Percentiles rank a stretch among this genome's conserved stretches.
These are phyloP conservation scores for Blastobotrys muscicola DNA, from an alignment of 805 yeast species.

Conservation along the genomic window DNA sequence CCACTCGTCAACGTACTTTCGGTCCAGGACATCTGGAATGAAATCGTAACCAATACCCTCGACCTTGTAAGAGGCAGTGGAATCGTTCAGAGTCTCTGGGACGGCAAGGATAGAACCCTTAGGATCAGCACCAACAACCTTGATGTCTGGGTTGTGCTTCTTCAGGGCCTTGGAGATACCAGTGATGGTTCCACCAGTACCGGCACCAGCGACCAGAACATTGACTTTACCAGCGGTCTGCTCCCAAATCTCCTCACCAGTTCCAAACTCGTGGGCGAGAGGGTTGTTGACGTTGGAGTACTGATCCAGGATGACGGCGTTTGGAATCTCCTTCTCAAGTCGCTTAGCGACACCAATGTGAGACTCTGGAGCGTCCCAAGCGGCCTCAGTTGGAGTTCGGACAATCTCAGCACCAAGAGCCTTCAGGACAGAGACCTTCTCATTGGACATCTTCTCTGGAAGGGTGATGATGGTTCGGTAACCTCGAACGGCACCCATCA, in stretches of 20 bases:
- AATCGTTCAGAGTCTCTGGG: constrained; percentile 60
- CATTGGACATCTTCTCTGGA: constrained; percentile 90
- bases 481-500: constrained; percentile 79
- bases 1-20: constrained; percentile 65
- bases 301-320: constrained; percentile 77
- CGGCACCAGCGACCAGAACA: constrained; percentile 83
- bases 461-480: constrained; percentile 79
- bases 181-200: constrained; percentile 86
- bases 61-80: constrained; percentile 53
- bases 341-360: constrained; percentile 82
- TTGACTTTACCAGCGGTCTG: constrained; percentile 64
- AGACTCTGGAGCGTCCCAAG: constrained; percentile 87
- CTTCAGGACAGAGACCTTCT: constrained; percentile 76
- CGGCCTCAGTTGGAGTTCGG: constrained; percentile 87
- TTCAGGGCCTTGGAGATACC: constrained; percentile 74
- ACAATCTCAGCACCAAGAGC: constrained; percentile 87
- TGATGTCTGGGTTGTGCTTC: constrained; percentile 52
- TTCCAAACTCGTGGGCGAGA: constrained; percentile 72
- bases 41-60: constrained; percentile 92
- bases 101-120: constrained; percentile 75
- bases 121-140: constrained; percentile 77
- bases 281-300: constrained; percentile 74
- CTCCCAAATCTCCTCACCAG: constrained; percentile 78
- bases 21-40: constrained; percentile 68
- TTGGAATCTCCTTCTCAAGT: constrained; percentile 73